Evolutionary conservation across 331 rosid genomes (phyloP).

Genomic region (Malus hybrid): DNA sequence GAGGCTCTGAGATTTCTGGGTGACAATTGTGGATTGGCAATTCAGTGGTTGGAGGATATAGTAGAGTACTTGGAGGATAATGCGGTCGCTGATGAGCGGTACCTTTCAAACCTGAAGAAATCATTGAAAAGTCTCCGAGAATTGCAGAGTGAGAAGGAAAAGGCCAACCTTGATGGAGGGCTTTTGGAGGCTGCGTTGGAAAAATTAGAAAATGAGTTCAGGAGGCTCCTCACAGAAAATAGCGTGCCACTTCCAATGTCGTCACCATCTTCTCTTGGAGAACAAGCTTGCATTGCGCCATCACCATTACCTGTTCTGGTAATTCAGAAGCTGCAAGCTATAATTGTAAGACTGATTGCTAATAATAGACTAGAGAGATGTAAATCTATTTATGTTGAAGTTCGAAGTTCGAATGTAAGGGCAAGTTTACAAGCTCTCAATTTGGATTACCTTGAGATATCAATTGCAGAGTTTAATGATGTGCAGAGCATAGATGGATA

Average conservation of each 20-base stretch:
- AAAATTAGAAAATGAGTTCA: slow-evolving; percentile 77
- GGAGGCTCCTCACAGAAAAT: slow-evolving; percentile 65
- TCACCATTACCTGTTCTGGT: slow-evolving; percentile 81
- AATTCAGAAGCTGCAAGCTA: slow-evolving; percentile 75
- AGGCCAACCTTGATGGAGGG: slow-evolving; percentile 69
- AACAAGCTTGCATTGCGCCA: slow-evolving; percentile 90
- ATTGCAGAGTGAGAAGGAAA: slow-evolving; percentile 47
- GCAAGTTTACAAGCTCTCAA: slow-evolving; percentile 82
- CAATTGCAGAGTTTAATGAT: slow-evolving; percentile 82
- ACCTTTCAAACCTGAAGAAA: slow-evolving; percentile 60
- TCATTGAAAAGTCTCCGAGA: slow-evolving; percentile 60
- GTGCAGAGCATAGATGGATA: slow-evolving; percentile 90
- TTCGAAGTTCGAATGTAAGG: slow-evolving; percentile 84
- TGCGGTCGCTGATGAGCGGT: slow-evolving; percentile 60
- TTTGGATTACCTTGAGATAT: slow-evolving; percentile 91
- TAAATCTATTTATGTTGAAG: slow-evolving; percentile 73
- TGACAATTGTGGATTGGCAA: slow-evolving; percentile 82
- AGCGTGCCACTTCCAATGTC: slow-evolving; percentile 87
- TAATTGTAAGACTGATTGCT: slow-evolving; percentile 69
- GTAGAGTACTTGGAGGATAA: slow-evolving; percentile 94
- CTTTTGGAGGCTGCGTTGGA: slow-evolving; percentile 76
- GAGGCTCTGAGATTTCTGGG: slow-evolving; percentile 90
- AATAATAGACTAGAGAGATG: slow-evolving; percentile 73
- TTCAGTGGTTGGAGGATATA: slow-evolving; percentile 96
- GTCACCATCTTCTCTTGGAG: slow-evolving; percentile 26